phyloP scores from a whole-genome alignment of 306 rosid genomes.

The Abrus pulchellus region DNA sequence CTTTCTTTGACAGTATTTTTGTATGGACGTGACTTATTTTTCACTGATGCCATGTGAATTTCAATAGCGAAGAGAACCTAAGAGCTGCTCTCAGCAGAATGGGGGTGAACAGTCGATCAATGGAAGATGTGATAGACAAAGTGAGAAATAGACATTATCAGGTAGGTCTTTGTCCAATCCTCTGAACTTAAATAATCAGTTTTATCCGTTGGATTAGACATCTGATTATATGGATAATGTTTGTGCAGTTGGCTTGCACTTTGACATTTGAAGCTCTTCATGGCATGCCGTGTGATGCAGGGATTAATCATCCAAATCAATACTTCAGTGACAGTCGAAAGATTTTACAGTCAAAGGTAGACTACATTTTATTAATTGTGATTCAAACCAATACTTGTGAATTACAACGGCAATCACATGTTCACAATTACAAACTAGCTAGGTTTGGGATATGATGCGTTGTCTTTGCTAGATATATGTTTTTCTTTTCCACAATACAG shows the following conservation, averaged over 20 bases:
- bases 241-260: slow-evolving; percentile 93
- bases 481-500: not conserved
- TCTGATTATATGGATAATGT: slow-evolving; percentile 48
- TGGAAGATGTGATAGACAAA: slow-evolving; percentile 85
- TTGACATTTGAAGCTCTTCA: slow-evolving; percentile 91
- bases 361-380: slow-evolving; percentile 15
- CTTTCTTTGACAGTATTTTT: slow-evolving; percentile 19
- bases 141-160: slow-evolving; percentile 91
- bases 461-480: not conserved
- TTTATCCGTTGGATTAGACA: slow-evolving; percentile 41
- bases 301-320: slow-evolving; percentile 98
- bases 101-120: slow-evolving; percentile 79
- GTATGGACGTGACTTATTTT: slow-evolving; percentile 25
- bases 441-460: slow-evolving; percentile 7
- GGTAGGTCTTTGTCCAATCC: slow-evolving; percentile 66
- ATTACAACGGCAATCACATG: not conserved
- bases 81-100: slow-evolving; percentile 88
- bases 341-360: slow-evolving; percentile 71
- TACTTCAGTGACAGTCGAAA: slow-evolving; percentile 88
- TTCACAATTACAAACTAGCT: slow-evolving; percentile 10
- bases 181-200: slow-evolving; percentile 40
- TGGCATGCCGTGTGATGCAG: slow-evolving; percentile 78
- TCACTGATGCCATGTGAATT: slow-evolving; percentile 45
- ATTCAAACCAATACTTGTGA: slow-evolving; percentile 25
- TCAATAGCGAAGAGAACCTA: slow-evolving; percentile 84